These are phyloP conservation scores for Sarocladiaceae sp. DNA, from an alignment of 2,329 filamentous ascomycete species.

Conservation along the genomic window DNA sequence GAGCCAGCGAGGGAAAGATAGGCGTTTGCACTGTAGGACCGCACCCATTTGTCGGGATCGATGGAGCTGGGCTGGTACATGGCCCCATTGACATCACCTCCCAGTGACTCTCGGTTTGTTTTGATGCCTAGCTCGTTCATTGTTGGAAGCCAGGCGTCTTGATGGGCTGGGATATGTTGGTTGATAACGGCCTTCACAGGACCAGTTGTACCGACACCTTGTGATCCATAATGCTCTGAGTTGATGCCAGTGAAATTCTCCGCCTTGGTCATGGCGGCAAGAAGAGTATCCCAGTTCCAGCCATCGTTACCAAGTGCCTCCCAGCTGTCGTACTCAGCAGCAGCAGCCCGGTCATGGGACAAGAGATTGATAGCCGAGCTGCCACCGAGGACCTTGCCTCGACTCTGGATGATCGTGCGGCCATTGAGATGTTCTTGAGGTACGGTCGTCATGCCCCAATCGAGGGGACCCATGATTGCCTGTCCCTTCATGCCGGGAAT, in stretches of 20 bases:
- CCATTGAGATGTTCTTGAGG: constrained; percentile 1
- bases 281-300: constrained; percentile 28
- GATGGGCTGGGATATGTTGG: neutral
- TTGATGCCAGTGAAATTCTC: constrained; percentile 18
- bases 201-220: constrained; percentile 10
- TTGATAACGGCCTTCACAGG: constrained; percentile 10
- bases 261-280: constrained; percentile 19
- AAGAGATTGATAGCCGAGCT: constrained; percentile 21
- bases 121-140: constrained; percentile 13
- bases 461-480: neutral
- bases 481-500: constrained; percentile 6
- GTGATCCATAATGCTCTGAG: constrained; percentile 2
- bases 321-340: neutral
- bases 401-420: constrained; percentile 9
- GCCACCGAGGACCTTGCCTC: constrained; percentile 19
- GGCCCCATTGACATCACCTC: constrained; percentile 13
- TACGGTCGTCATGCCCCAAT: constrained; percentile 8
- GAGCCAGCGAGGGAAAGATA: constrained; percentile 15
- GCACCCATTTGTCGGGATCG: constrained; percentile 17
- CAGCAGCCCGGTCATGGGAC: neutral
- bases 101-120: constrained; percentile 15
- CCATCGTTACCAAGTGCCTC: constrained; percentile 12
- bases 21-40: constrained; percentile 19
- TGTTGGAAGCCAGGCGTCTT: neutral
- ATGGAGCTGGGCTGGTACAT: constrained; percentile 15